Evolutionary conservation across 257 asterid species (phyloP).

Genomic region (Coffea eugenioides): DNA sequence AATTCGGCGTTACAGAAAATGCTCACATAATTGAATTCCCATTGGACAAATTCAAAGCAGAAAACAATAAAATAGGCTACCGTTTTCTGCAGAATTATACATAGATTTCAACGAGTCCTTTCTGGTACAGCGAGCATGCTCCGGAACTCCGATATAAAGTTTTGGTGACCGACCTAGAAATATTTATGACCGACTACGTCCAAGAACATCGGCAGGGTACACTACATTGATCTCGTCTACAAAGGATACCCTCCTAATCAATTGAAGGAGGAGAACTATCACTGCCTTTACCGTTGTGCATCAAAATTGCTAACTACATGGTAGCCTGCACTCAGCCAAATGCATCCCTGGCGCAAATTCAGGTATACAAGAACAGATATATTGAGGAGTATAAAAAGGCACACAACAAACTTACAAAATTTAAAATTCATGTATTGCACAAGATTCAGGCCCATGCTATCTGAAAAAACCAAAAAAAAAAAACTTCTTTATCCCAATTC

Average conservation of each 20-base stretch:
- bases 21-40: too few relatives aligned
- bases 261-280: neutral
- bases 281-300: too few relatives aligned
- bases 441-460: neutral
- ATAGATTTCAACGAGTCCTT: neutral
- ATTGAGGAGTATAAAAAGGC: neutral
- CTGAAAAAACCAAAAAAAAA: neutral
- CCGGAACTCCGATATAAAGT: neutral
- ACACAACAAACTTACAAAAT: neutral
- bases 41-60: too few relatives aligned
- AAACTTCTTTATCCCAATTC: slow-evolving; percentile 1
- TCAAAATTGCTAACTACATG: neutral
- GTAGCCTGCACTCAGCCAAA: neutral
- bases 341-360: neutral
- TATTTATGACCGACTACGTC: neutral
- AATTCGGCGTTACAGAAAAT: too few relatives aligned
- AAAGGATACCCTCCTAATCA: neutral
- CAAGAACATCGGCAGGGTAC: neutral
- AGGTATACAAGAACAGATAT: neutral
- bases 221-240: neutral
- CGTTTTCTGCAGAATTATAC: neutral
- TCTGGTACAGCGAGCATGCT: neutral
- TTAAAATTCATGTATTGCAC: slow-evolving; percentile 2
- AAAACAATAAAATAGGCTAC: too few relatives aligned
- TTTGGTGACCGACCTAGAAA: neutral